Percentiles rank a stretch among this genome's conserved stretches.
phyloP scores from a whole-genome alignment of 2,329 filamentous ascomycete species.

The Pyrenophora seminiperda region DNA sequence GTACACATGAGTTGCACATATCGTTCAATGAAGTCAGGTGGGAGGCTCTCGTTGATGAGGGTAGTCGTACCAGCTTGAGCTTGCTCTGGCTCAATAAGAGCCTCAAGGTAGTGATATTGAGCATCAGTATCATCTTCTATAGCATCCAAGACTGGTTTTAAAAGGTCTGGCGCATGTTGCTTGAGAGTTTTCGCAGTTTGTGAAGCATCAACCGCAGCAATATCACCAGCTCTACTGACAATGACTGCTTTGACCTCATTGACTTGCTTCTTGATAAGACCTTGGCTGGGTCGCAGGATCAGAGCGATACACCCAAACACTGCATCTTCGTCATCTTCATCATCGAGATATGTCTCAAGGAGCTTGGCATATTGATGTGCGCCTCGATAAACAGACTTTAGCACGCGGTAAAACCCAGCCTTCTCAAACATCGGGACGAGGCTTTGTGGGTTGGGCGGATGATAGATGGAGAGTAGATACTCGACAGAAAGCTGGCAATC shows the following conservation, averaged over 20 bases:
- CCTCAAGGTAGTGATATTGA: conserved; percentile 77
- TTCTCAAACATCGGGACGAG: conserved; percentile 78
- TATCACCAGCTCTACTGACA: conserved; percentile 65
- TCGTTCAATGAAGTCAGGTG: conserved; percentile 71
- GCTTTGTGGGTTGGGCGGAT: conserved; percentile 77
- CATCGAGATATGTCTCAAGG: conserved; percentile 81
- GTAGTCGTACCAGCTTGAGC: conserved; percentile 3
- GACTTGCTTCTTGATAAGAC: conserved; percentile 70
- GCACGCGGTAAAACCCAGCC: conserved; percentile 85
- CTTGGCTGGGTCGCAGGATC: conserved; percentile 69
- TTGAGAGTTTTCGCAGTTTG: conserved; percentile 70
- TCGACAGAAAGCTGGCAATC: conserved; percentile 97
- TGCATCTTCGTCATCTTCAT: conserved; percentile 72
- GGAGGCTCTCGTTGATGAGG: conserved; percentile 31
- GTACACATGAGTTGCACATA: conserved; percentile 92
- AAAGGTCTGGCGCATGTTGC: conserved; percentile 65
- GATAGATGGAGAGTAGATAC: conserved; percentile 91
- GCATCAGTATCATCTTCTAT: conserved; percentile 65
- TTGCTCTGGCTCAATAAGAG: conserved; percentile 70
- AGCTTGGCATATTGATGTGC: conserved; percentile 82
- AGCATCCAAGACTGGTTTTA: conserved; percentile 68
- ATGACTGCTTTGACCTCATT: conserved; percentile 73
- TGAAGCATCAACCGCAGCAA: conserved; percentile 70
- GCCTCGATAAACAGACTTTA: conserved; percentile 83
- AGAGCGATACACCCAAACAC: conserved; percentile 81